Percentiles rank a stretch among this genome's conserved stretches.
Evolutionary conservation across 78 protist species (phyloP).

Genomic region (Polysphondylium violaceum): DNA sequence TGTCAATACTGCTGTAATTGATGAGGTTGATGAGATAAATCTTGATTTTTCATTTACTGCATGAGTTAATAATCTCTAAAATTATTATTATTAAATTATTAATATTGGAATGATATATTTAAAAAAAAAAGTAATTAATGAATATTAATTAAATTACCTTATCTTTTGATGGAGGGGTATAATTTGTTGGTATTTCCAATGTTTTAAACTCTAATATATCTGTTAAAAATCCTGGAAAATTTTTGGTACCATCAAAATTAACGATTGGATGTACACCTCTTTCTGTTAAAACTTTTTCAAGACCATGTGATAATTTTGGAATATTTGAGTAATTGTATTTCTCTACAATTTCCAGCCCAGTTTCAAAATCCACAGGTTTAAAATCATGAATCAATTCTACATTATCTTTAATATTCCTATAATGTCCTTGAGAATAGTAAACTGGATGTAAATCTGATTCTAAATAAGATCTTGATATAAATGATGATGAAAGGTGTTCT

Average conservation of each 20-base stretch:
- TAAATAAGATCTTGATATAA: not conserved
- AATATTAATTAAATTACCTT: not conserved
- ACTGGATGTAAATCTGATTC: not conserved
- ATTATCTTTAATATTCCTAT: too few species aligned
- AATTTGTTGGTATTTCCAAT: not conserved
- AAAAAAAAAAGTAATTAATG: not conserved
- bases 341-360: not conserved
- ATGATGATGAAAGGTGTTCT: too few species aligned
- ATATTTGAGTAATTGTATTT: not conserved
- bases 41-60: conserved; percentile 1
- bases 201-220: conserved; percentile 59
- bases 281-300: not conserved
- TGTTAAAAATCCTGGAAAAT: conserved; percentile 25
- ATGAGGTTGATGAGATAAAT: conserved; percentile 59
- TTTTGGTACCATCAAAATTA: conserved; percentile 23
- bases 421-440: too few species aligned
- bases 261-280: conserved; percentile 35
- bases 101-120: not conserved
- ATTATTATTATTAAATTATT: not conserved
- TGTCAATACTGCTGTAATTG: conserved; percentile 38
- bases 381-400: too few species aligned
- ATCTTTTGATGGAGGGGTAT: conserved; percentile 66
- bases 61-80: not conserved
- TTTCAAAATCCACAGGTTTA: too few species aligned
- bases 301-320: conserved; percentile 45